Base-by-base conservation (phyloP, 805 yeast genomes). In the Suhomyces kilbournensis region DNA sequence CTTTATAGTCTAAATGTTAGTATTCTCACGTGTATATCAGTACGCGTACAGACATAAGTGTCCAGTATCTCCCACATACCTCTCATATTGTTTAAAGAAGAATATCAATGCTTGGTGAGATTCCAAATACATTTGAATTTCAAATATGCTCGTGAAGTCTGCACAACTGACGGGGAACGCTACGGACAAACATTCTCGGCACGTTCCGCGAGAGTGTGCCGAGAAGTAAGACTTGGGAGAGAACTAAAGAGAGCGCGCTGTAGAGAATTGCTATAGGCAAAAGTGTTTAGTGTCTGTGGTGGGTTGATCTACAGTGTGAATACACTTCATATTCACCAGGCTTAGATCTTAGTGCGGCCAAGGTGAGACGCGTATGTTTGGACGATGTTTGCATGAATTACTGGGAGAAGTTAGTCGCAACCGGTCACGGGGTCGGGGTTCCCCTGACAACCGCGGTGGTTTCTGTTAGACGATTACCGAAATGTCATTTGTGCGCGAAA, bases 1-100 rank as follows among this genome's bases (percentile, higher is more conserved):
- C 75, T 66, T 90, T 90, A 69, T 91, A 91, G 66, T 92, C 97
- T 81, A 30, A 8, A 8, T 14, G 51, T 38, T 53, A 44, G 51
- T 47, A 46, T 22, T 22, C 3, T 26, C 28, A 26, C 28, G 12
- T 26, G 28, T 14, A 12, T 30, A 7, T 4, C 25, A 22, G 25
- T 22, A 22, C n/a, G 7, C 15, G 7, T 30, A 15, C 34, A 5
- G 34, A 4, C n/a, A 19, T 20, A 4, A 22, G 25, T 22, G 25
- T 22, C 25, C 25, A 22, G 25, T 22, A 7, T 22, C 25, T 22
- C 9, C 7, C n/a, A 52, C 54, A 15, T 45, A 52, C 55, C 55
- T 53, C 53, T 53, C 53, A 53, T 49, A 14, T n/a, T 28, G 28
- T 42, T 17, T 32, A 39, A 28, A 19, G n/a, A 22, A 35, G 26